Evolutionary conservation across 352 stramenopile species (phyloP).

Genomic region (Pythium sukuiense): DNA sequence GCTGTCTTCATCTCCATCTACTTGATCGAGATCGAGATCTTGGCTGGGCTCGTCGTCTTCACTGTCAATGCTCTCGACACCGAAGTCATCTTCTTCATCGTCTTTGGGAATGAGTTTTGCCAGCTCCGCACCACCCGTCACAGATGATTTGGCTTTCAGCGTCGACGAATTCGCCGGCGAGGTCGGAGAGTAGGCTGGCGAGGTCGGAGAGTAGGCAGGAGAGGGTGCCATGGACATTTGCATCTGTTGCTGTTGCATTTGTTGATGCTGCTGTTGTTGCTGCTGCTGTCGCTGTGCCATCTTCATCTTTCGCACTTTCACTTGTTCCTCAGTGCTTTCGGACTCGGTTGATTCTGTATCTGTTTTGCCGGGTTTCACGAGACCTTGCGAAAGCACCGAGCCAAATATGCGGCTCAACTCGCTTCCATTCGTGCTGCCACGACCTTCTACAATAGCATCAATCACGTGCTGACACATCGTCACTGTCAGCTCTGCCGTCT

Average conservation of each 20-base stretch:
- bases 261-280: too few relatives aligned
- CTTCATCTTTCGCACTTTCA: too few relatives aligned
- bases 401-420: neutral
- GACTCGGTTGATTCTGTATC: neutral
- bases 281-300: too few relatives aligned
- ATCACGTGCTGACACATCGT: slow-evolving; percentile 21
- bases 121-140: neutral
- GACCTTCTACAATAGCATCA: slow-evolving; percentile 3
- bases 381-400: neutral
- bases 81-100: slow-evolving; percentile 5
- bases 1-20: slow-evolving; percentile 14
- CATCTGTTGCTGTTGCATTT: too few relatives aligned
- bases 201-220: neutral
- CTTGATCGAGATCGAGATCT: slow-evolving; percentile 4
- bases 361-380: neutral
- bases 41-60: slow-evolving; percentile 5
- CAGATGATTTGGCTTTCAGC: too few relatives aligned
- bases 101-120: neutral
- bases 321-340: too few relatives aligned
- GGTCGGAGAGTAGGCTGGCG: neutral
- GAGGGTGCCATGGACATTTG: too few relatives aligned
- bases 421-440: neutral
- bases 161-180: neutral
- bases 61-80: slow-evolving; percentile 14
- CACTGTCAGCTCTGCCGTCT: neutral